Conservation (phyloP, 2,329 filamentous ascomycete genomes). For the Penicillium paneum region DNA sequence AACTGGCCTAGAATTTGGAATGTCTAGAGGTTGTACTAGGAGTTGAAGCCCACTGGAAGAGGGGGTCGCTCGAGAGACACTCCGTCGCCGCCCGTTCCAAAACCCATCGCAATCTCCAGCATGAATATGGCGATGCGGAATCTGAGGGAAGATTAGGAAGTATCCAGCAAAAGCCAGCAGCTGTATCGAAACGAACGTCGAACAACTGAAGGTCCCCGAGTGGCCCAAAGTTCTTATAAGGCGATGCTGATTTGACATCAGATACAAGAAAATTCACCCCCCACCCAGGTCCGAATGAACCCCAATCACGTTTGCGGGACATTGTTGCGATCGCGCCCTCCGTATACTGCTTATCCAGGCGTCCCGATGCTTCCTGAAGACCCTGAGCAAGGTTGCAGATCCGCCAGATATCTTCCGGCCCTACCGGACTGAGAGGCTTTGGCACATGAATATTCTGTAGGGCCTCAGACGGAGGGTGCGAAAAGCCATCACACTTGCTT, state of each 20-base stretch:
- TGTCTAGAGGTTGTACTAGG: background rate
- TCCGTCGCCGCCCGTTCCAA: background rate
- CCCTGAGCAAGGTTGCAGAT: background rate
- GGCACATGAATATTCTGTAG: background rate
- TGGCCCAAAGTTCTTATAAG: background rate
- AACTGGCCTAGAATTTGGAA: background rate
- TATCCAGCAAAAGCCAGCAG: background rate
- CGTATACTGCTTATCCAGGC: background rate
- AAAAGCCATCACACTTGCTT: background rate
- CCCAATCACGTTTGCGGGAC: background rate
- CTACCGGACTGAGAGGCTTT: background rate
- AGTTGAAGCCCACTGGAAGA: background rate
- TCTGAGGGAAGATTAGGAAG: background rate
- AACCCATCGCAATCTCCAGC: background rate
- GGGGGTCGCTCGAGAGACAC: background rate
- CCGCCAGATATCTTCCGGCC: background rate
- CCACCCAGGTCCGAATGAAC: background rate
- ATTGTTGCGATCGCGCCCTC: background rate
- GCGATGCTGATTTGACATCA: background rate
- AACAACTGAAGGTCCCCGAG: background rate
- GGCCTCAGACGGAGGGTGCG: background rate
- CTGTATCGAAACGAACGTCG: background rate
- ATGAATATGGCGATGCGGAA: background rate
- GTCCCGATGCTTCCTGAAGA: background rate
- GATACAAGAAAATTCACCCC: background rate